Evolutionary conservation across 495 filamentous ascomycete genomes (phyloP).

Genomic region (Xylaria intraflava): DNA sequence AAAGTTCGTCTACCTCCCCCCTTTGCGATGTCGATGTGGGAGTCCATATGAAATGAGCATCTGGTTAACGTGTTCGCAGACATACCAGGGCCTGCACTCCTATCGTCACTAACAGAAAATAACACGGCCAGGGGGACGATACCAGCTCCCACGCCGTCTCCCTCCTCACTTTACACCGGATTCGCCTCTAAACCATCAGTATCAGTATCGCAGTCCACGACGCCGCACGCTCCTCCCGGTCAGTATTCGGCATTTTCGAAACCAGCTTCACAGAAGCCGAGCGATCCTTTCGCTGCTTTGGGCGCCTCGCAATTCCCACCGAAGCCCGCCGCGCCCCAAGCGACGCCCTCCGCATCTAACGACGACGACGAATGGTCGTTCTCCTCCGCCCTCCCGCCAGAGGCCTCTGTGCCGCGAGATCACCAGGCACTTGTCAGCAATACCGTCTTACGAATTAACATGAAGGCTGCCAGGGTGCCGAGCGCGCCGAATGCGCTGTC

Average conservation of each 20-base stretch:
- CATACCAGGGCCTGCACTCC: conserved; percentile 56
- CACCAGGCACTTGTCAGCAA: conserved; percentile 45
- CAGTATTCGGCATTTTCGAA: conserved; percentile 40
- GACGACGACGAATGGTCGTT: conserved; percentile 93
- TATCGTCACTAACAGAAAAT: conserved; percentile 56
- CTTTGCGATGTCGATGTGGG: neutral
- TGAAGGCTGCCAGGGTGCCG: conserved; percentile 39
- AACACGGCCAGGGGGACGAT: conserved; percentile 43
- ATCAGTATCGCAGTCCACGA: conserved; percentile 38
- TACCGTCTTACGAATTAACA: conserved; percentile 44
- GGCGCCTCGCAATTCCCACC: conserved; percentile 48
- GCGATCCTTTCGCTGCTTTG: conserved; percentile 68
- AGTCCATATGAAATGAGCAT: neutral
- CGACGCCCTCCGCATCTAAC: conserved; percentile 34
- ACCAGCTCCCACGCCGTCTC: conserved; percentile 33
- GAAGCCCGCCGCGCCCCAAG: conserved; percentile 32
- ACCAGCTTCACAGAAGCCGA: conserved; percentile 33
- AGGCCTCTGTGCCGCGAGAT: conserved; percentile 38
- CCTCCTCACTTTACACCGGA: conserved; percentile 58
- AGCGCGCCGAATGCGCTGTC: conserved; percentile 50
- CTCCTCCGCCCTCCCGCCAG: conserved; percentile 74
- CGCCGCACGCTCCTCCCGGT: conserved; percentile 40
- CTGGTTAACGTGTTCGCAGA: conserved; percentile 31
- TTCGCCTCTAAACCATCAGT: conserved; percentile 36
- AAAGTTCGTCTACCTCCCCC: conserved; percentile 39